Evolutionary conservation across 257 asterid species (phyloP).

Genomic region (Buddleja alternifolia): DNA sequence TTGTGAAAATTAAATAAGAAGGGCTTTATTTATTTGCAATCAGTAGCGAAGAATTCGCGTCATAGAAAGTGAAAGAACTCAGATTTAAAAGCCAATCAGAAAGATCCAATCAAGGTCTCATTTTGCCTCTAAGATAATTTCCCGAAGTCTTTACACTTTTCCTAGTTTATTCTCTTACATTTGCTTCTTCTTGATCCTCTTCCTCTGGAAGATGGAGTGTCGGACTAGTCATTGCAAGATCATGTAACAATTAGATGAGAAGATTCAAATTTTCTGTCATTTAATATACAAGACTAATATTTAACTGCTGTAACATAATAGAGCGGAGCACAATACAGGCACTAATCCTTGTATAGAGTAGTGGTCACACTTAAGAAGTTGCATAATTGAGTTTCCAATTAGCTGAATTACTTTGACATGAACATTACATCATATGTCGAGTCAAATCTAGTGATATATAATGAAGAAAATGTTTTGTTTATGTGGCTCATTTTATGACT

Average conservation of each 20-base stretch:
- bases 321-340: background rate
- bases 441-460: background rate
- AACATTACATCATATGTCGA: too few relatives aligned
- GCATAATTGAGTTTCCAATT: background rate
- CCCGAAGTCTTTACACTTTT: background rate
- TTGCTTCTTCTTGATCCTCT: background rate
- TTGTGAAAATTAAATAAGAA: too few relatives aligned
- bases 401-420: background rate
- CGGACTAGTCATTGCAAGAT: background rate
- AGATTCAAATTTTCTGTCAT: background rate
- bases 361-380: background rate
- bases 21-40: too few relatives aligned
- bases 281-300: slow-evolving; percentile 1
- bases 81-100: background rate
- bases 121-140: background rate
- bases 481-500: background rate
- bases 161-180: background rate
- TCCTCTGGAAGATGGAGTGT: background rate
- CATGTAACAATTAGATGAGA: background rate
- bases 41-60: background rate
- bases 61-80: background rate
- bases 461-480: background rate
- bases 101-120: background rate
- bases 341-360: background rate
- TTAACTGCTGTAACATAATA: background rate